Conservation (phyloP, 2,329 filamentous ascomycete genomes). For the Sporothrix pallida region DNA sequence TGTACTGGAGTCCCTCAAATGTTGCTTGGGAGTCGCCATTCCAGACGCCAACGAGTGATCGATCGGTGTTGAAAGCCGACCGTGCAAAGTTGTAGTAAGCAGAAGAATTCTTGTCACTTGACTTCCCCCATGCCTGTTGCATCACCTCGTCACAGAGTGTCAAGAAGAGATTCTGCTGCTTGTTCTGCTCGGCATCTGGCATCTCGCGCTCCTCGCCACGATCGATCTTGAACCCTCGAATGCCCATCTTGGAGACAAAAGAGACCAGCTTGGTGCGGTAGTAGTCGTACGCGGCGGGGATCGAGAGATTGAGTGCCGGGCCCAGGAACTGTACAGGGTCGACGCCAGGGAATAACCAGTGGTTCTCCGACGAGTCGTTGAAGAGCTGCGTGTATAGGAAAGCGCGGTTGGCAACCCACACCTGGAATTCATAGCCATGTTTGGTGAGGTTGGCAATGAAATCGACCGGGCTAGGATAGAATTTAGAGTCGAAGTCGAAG, state of each 20-base stretch:
- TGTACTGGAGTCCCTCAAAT: conserved; percentile 45
- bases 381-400: conserved; percentile 44
- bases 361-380: conserved; percentile 42
- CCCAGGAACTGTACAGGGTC: conserved; percentile 42
- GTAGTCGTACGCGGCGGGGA: conserved; percentile 46
- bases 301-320: conserved; percentile 47
- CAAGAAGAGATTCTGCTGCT: conserved; percentile 45
- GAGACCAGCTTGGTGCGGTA: conserved; percentile 42
- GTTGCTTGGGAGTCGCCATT: conserved; percentile 46
- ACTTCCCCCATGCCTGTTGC: conserved; percentile 42
- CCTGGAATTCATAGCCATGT: conserved; percentile 46
- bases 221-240: conserved; percentile 49
- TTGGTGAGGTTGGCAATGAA: conserved; percentile 45
- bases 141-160: conserved; percentile 45
- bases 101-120: neutral
- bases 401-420: conserved; percentile 48
- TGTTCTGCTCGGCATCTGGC: conserved; percentile 47
- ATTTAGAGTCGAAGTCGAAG: conserved; percentile 47
- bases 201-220: conserved; percentile 49
- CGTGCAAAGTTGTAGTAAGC: conserved; percentile 46
- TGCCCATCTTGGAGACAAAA: conserved; percentile 44
- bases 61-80: conserved; percentile 44
- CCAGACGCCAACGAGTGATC: conserved; percentile 44
- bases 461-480: conserved; percentile 43
- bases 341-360: conserved; percentile 45